Evolutionary conservation across 257 asterid species (phyloP), one percentile per base, ranked within the genome.

Genomic region (Oldenlandia corymbosa): DNA sequence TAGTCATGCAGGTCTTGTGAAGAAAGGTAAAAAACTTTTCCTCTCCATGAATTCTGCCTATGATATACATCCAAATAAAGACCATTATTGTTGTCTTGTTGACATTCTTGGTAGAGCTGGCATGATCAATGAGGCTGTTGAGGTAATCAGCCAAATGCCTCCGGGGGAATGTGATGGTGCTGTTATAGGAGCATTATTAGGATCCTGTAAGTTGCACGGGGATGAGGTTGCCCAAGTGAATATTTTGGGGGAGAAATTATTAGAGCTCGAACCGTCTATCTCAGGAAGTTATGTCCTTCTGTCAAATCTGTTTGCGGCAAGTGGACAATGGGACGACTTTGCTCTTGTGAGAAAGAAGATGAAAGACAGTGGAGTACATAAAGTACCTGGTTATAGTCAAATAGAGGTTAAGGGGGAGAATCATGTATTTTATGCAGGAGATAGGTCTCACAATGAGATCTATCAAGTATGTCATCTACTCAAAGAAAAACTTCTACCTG

Each of bases 81-180:
- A 85, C 69, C 95, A 86, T 48, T 70, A 73, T n/a, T 86, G 83
- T 7, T 76, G 80, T 75, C 72, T 84, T 70, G 79, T 86, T 68
- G 87, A 86, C 78, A 78, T 86, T 47, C 86, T 86, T 58, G 85
- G 86, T 67, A 70, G 84, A 72, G 81, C 86, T 42, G 91, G 95
- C 5, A 69, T 76, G 67, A 76, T 87, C 41, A 48, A 66, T 50
- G 89, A 83, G 71, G 93, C 94, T n/a, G 69, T 77, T 13, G 66
- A 63, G 58, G 79, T 84, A 45, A 76, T 76, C 68, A 60, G 65
- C 60, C 79, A 70, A 39, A 71, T 86, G 66, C 83, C 86, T 54
- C 56, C 66, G 16, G 67, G 27, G 31, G 71, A 71, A 28, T 62
- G 71, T 49, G 80, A 81, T 78, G 79, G 70, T 67, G 68, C 67